A percentile compares a stretch with the other conserved stretches of the same genome.
Conservation (phyloP, 75 land plant genomes). For the Cupressus sempervirens region DNA sequence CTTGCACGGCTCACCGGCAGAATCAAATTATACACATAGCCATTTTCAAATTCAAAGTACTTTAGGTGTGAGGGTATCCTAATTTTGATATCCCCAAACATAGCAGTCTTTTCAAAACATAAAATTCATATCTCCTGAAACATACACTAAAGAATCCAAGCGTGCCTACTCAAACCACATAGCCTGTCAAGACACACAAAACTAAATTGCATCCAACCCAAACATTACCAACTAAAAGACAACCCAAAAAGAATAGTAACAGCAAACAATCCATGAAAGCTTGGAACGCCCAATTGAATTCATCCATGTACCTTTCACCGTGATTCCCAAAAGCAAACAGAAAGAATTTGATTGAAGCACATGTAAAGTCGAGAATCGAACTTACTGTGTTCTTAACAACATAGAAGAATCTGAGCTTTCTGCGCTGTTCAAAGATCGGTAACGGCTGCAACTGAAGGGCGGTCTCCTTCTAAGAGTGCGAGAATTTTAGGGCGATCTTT, state of each 20-base stretch:
- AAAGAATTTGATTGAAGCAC: background rate
- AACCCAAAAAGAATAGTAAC: background rate
- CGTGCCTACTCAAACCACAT: background rate
- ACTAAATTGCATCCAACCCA: background rate
- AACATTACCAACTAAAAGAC: background rate
- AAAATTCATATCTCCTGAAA: background rate
- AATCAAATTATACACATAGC: background rate
- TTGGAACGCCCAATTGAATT: background rate
- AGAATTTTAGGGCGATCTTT: background rate
- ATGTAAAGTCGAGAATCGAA: background rate
- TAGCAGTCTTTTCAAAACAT: background rate
- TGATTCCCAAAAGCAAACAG: background rate
- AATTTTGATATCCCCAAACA: background rate
- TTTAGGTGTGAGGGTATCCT: background rate
- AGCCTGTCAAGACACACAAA: background rate
- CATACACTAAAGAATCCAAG: background rate
- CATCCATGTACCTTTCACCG: background rate
- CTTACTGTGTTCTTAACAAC: background rate
- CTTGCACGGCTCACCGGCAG: background rate
- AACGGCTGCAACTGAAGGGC: background rate
- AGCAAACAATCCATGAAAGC: background rate
- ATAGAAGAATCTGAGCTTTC: background rate
- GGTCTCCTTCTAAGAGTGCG: background rate
- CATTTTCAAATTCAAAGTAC: background rate
- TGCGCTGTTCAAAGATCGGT: background rate